Base-by-base conservation (phyloP, 805 yeast genomes). In the Cyberlindnera samutprakarnensis region DNA sequence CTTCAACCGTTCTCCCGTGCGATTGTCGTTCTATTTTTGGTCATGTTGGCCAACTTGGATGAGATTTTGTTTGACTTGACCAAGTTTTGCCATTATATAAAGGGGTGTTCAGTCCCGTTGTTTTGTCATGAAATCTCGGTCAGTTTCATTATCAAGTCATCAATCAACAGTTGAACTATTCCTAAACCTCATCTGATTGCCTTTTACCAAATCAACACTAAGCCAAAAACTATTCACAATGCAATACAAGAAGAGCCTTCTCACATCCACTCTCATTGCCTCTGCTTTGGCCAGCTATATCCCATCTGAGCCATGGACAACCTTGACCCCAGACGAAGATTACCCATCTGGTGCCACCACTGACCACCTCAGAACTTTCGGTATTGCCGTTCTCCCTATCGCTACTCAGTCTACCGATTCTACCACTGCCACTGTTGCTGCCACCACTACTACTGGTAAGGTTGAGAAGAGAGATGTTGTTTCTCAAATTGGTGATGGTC, bases 401-500 rank as follows among this genome's bases (percentile, higher is more conserved):
- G n/a, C n/a, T n/a, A n/a, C n/a, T n/a, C n/a, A n/a, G n/a, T n/a
- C n/a, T n/a, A n/a, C n/a, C n/a, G n/a, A n/a, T n/a, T n/a, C n/a
- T n/a, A 36, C 45, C 21, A 33, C 48, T n/a, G 42, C 67, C 21
- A 37, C 64, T 22, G 36, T 53, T 32, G 42, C 61, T 23, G 73
- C 38, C n/a, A 16, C 42, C 23, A n/a, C 42, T 20, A 30, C 42
- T 14, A 18, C 38, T 16, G 6, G 34, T 13, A 14, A 36, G 10
- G 39, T 57, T 28, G 38, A 57, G 20, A 61, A 53, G 51, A 58
- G 64, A 52, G 57, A 50, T 23, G 70, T 61, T 38, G 58, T 74
- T 32, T 60, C 75, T 41, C 79, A 72, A 57, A 74, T 75, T 37
- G 67, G 68, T 19, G 41, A 75, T 45, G 80, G 80, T 51, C 79